Conservation (phyloP, 2,329 filamentous ascomycete genomes). For the Fusarium sp. region DNA sequence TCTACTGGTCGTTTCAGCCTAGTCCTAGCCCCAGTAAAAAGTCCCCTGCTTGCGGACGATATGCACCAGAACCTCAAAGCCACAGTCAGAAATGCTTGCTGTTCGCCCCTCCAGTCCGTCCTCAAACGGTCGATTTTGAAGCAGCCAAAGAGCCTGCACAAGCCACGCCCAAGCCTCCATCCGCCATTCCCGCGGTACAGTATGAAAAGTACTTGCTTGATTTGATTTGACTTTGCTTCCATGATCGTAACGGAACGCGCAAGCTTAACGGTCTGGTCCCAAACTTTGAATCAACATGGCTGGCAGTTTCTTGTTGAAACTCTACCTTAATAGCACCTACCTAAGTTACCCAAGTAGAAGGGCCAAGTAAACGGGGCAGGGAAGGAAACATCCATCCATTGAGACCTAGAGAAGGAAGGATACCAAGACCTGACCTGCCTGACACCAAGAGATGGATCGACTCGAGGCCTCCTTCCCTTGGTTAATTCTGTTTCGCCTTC, state of each 20-base stretch:
- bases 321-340: conserved; percentile 1
- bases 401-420: not conserved
- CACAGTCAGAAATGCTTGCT: conserved; percentile 43
- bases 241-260: conserved; percentile 7
- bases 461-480: conserved; percentile 33
- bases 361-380: conserved; percentile 1
- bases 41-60: conserved; percentile 37
- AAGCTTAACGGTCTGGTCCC: conserved; percentile 33
- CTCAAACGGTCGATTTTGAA: not conserved
- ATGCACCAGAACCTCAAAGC: conserved; percentile 31
- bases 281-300: conserved; percentile 19
- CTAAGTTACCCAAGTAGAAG: not conserved
- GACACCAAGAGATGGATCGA: conserved; percentile 23
- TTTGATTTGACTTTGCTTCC: conserved; percentile 7
- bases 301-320: conserved; percentile 35
- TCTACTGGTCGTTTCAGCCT: conserved; percentile 44
- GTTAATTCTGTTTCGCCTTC: conserved; percentile 12
- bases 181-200: conserved; percentile 21
- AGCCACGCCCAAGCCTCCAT: conserved; percentile 35
- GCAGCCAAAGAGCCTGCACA: conserved; percentile 5
- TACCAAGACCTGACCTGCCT: conserved; percentile 15
- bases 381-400: conserved; percentile 8
- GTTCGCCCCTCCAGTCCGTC: conserved; percentile 3
- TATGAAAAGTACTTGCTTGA: conserved; percentile 23
- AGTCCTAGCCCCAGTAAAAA: conserved; percentile 9